Conservation (phyloP, 805 yeast genomes). For the Candida vaughaniae region DNA sequence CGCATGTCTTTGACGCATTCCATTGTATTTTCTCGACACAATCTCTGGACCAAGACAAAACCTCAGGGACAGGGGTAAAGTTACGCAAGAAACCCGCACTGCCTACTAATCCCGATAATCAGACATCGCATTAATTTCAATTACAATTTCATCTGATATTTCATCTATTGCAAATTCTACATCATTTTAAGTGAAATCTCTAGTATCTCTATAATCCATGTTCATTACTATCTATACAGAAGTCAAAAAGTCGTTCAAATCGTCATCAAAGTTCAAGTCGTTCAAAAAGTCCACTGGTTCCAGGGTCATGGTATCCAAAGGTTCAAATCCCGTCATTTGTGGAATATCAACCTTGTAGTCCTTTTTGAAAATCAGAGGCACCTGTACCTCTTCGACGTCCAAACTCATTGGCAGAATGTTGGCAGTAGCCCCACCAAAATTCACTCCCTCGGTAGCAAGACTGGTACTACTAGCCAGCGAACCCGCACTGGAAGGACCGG, state of each 20-base stretch:
- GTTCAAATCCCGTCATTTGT: slow-evolving; percentile 1
- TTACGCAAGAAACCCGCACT: too few relatives aligned
- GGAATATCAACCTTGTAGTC: slow-evolving; percentile 9
- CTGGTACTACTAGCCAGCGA: background rate
- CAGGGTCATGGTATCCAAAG: background rate
- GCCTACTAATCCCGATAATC: too few relatives aligned
- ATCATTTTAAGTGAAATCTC: too few relatives aligned
- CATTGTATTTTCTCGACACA: too few relatives aligned
- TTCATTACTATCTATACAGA: slow-evolving; percentile 8
- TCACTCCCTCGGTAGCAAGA: too few relatives aligned
- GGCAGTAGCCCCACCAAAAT: slow-evolving; percentile 3
- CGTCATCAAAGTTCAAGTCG: slow-evolving; percentile 8
- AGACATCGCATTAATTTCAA: too few relatives aligned
- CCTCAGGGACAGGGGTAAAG: too few relatives aligned
- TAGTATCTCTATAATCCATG: background rate
- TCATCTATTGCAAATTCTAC: too few relatives aligned
- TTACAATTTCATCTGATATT: too few relatives aligned
- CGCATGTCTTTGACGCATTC: too few relatives aligned
- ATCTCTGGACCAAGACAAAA: too few relatives aligned
- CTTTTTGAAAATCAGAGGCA: slow-evolving; percentile 7
- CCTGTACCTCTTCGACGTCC: slow-evolving; percentile 7
- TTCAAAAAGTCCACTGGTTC: slow-evolving; percentile 5
- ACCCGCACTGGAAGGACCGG: background rate
- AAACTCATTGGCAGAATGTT: slow-evolving; percentile 5
- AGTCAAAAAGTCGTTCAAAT: slow-evolving; percentile 14